Conservation (phyloP, 176 grass and related monocot genomes). For the Poa annua region DNA sequence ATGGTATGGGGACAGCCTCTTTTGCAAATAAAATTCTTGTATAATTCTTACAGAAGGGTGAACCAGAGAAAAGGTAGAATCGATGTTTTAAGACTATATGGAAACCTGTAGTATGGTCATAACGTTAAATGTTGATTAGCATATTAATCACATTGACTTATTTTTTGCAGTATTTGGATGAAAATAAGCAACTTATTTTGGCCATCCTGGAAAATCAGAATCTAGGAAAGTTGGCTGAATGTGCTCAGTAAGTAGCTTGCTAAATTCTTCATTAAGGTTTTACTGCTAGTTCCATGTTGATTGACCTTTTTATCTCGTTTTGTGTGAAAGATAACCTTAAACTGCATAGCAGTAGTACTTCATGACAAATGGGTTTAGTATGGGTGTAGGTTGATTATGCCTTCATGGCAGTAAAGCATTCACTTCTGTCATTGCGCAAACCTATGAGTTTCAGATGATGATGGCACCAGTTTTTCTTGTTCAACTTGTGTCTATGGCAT, state of each 20-base stretch:
- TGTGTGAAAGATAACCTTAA: conserved; percentile 1
- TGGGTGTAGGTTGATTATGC: background rate
- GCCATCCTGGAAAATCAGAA: conserved; percentile 95
- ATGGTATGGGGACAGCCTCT: background rate
- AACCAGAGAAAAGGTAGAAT: conserved; percentile 11
- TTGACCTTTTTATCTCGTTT: conserved; percentile 7
- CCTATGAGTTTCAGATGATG: background rate
- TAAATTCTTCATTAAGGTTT: background rate
- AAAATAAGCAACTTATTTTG: conserved; percentile 98
- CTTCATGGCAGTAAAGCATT: background rate
- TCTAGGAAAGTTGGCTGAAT: conserved; percentile 91
- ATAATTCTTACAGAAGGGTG: conserved; percentile 13
- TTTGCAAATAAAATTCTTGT: background rate
- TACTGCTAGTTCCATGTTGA: background rate
- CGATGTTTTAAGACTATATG: background rate
- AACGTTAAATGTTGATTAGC: conserved; percentile 28
- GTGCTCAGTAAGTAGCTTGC: conserved; percentile 82
- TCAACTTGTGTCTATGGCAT: background rate
- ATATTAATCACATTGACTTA: conserved; percentile 20
- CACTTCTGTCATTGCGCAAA: background rate
- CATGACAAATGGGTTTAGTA: background rate
- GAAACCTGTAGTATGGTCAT: background rate
- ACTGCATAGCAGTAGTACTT: background rate
- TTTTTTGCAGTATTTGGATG: conserved; percentile 85
- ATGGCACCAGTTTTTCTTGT: background rate